A percentile compares a stretch with the other conserved stretches of the same genome.
Conservation (phyloP, 225 moss, liverwort and hornwort species). For the Neckera pumila region DNA sequence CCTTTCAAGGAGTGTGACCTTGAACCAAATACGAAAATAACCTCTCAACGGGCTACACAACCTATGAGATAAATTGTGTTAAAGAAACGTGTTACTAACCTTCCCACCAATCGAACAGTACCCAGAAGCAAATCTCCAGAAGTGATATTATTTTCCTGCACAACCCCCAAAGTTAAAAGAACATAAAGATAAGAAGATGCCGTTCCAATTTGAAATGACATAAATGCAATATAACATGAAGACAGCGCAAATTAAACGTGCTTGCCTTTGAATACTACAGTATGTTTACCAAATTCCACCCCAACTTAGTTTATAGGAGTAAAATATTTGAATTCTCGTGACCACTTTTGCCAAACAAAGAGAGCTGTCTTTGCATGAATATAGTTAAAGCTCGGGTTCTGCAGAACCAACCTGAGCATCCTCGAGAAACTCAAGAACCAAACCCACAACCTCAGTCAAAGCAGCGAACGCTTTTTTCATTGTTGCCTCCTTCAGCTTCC, state of each 20-base stretch:
- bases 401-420: slow-evolving; percentile 61
- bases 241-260: background rate
- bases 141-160: slow-evolving; percentile 48
- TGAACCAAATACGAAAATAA: background rate
- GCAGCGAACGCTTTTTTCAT: slow-evolving; percentile 47
- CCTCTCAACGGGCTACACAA: background rate
- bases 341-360: background rate
- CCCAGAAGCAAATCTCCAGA: slow-evolving; percentile 70
- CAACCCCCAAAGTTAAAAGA: background rate
- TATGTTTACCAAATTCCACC: background rate
- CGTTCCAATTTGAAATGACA: background rate
- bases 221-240: background rate
- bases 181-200: background rate
- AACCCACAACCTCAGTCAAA: slow-evolving; percentile 67
- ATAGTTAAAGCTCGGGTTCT: background rate
- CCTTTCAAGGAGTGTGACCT: background rate
- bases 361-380: background rate
- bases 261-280: background rate
- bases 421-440: slow-evolving; percentile 74
- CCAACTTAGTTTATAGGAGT: background rate
- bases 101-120: slow-evolving; percentile 70
- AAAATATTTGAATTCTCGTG: background rate
- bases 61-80: background rate
- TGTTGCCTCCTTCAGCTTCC: slow-evolving; percentile 41
- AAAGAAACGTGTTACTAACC: slow-evolving; percentile 24